Evolutionary conservation across 768 basidiomycete species (phyloP), one percentile per base, ranked within the genome.

Genomic region (Agaricus bisporus): DNA sequence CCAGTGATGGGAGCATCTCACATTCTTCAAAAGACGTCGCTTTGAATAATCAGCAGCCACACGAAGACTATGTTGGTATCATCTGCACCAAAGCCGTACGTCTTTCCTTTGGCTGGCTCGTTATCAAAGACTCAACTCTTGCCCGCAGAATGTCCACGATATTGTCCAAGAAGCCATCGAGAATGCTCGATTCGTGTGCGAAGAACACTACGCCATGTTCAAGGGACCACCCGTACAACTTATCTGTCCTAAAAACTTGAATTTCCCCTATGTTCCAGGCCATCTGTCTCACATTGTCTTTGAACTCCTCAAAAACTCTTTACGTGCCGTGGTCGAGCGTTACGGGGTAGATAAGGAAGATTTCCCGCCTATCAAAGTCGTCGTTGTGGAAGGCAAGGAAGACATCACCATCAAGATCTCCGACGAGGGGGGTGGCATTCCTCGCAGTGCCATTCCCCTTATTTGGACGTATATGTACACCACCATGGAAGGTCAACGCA

Each of bases 381-480:
- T 98, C 54, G 95, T 97, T 35, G 91, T 95, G 1, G 94, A 95
- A 65, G 95, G 95, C n/a, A 90, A 85, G 58, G 95, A 98, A 65
- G 95, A 98, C 63, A 97, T 98, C 62, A 98, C 95, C 2, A 92
- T 99, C 79, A 99, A 99, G 79, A 97, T 99, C 56, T 86, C 84
- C 1, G 95, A 99, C 64, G 95, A 99, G 67, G 95, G 95, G 3
- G 95, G 95, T 0, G 94, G 95, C 0, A 98, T 98, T 52, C 82
- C 92, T 22, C 69, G 92, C 73, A 70, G 86, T 56, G 91, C 91
- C 0, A 87, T 98, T 14, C 92, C 94, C 7, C 77, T 95, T 43
- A 95, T 99, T 49, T 99, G 97, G 97, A 99, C 95, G 54, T 98
- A 94, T 68, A 95, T 97, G 91, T 92, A 92, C 61, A 92, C 91